A percentile compares a stretch with the other conserved stretches of the same genome.
phyloP scores from a whole-genome alignment of 1,284 basidiomycete species.

The Leccinum fuscescens region DNA sequence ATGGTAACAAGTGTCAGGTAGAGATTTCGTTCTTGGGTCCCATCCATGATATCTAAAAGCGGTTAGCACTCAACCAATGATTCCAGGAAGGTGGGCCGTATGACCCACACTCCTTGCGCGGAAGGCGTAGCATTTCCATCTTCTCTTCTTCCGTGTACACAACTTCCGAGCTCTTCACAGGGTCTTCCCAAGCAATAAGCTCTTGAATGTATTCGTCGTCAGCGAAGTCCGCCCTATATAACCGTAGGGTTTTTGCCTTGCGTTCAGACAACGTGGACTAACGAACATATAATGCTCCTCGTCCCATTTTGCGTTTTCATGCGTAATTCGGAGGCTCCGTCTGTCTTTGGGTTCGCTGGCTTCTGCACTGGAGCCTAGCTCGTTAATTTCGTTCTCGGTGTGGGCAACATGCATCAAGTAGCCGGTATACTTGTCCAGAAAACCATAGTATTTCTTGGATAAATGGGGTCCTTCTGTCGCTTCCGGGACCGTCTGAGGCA shows the following conservation, averaged over 20 bases:
- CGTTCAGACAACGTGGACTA: slow-evolving; percentile 1
- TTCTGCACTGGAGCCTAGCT: slow-evolving; percentile 69
- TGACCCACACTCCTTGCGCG: slow-evolving; percentile 72
- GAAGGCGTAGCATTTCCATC: slow-evolving; percentile 61
- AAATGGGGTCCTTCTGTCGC: slow-evolving; percentile 39
- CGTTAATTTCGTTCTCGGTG: slow-evolving; percentile 76
- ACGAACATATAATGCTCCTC: slow-evolving; percentile 78
- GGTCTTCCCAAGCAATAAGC: slow-evolving; percentile 61
- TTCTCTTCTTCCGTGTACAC: slow-evolving; percentile 72
- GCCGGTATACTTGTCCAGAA: slow-evolving; percentile 67
- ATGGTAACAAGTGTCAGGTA: slow-evolving; percentile 68
- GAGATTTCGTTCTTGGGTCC: slow-evolving; percentile 52
- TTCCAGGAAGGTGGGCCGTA: neutral
- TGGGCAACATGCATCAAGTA: slow-evolving; percentile 71
- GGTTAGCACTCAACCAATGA: neutral
- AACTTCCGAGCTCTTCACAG: slow-evolving; percentile 40
- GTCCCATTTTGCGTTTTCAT: slow-evolving; percentile 75
- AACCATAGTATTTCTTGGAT: slow-evolving; percentile 60
- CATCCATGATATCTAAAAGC: slow-evolving; percentile 55
- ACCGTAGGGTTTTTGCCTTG: slow-evolving; percentile 1
- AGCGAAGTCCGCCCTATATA: slow-evolving; percentile 68
- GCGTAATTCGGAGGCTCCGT: slow-evolving; percentile 46
- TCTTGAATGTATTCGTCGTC: slow-evolving; percentile 74
- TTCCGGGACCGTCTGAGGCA: slow-evolving; percentile 59
- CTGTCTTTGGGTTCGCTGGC: slow-evolving; percentile 44